These are phyloP conservation scores for Dictyostelium citrinum DNA, from an alignment of 78 protist genomes.

Conservation along the genomic window DNA sequence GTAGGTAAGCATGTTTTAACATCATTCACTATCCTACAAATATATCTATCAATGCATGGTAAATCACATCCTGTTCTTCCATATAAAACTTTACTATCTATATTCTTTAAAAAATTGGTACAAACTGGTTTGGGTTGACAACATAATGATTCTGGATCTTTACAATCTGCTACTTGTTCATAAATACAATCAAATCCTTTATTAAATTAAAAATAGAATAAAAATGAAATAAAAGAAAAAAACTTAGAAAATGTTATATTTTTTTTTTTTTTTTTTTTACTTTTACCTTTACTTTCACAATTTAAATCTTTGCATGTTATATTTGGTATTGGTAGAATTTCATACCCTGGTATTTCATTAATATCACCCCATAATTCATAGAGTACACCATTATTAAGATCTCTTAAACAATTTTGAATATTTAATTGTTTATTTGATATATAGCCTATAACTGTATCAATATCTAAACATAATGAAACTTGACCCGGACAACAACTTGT, in stretches of 20 bases:
- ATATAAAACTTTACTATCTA: not conserved
- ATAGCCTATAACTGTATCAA: not conserved
- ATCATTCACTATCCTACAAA: not conserved
- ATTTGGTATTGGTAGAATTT: not conserved
- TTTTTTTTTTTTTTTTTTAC: no score
- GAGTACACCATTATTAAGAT: not conserved
- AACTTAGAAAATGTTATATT: no score
- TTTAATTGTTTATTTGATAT: not conserved
- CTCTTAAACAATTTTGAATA: not conserved
- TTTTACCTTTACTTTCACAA: conserved; percentile 6
- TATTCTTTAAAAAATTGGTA: not conserved
- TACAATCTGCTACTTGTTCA: not conserved
- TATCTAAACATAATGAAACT: not conserved
- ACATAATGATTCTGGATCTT: conserved; percentile 8
- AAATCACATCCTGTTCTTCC: not conserved
- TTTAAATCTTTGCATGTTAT: not conserved
- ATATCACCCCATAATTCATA: not conserved
- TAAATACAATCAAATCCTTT: conserved; percentile 11
- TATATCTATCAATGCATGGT: not conserved
- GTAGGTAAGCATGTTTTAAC: not conserved
- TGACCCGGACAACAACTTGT: conserved; percentile 27
- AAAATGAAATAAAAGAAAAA: no score
- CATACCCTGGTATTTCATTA: not conserved
- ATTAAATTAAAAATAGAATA: no score
- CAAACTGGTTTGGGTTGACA: conserved; percentile 18